Evolutionary conservation across 805 yeast genomes (phyloP).

Genomic region (Barnettozyma siamensis): DNA sequence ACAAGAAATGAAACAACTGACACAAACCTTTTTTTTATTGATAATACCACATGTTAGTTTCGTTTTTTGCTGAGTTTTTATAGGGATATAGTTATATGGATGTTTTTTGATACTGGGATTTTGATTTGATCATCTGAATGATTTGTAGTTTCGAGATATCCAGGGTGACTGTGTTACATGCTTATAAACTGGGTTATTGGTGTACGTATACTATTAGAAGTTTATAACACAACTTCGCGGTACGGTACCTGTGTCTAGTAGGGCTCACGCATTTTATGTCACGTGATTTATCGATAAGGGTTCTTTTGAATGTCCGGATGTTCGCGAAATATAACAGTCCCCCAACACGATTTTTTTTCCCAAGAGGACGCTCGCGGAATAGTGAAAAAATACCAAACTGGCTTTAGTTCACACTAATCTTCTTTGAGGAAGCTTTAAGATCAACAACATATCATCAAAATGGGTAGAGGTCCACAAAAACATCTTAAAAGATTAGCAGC

Average conservation of each 20-base stretch:
- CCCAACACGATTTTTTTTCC: not conserved
- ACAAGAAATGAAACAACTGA: not conserved
- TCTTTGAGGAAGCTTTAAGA: not conserved
- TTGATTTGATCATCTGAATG: not conserved
- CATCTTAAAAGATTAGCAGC: slow-evolving; percentile 99
- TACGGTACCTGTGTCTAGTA: too few species aligned
- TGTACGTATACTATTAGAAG: too few species aligned
- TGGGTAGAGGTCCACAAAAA: slow-evolving; percentile 57
- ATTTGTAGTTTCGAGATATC: not conserved
- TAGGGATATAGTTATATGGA: not conserved
- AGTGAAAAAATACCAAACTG: slow-evolving; percentile 9
- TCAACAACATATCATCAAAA: slow-evolving; percentile 10
- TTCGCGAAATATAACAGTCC: slow-evolving; percentile 1
- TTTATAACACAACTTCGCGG: too few species aligned
- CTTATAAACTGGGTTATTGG: too few species aligned
- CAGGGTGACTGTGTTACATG: too few species aligned
- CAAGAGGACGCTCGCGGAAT: not conserved
- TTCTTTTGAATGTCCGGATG: slow-evolving; percentile 3
- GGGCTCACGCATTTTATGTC: too few species aligned
- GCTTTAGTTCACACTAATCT: slow-evolving; percentile 1
- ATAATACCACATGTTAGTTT: not conserved
- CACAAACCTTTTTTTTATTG: not conserved
- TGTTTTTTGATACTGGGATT: not conserved
- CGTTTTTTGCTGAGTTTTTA: not conserved
- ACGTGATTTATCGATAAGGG: too few species aligned